phyloP scores from a whole-genome alignment of 345 rosid species.

The Fremontodendron californicum region DNA sequence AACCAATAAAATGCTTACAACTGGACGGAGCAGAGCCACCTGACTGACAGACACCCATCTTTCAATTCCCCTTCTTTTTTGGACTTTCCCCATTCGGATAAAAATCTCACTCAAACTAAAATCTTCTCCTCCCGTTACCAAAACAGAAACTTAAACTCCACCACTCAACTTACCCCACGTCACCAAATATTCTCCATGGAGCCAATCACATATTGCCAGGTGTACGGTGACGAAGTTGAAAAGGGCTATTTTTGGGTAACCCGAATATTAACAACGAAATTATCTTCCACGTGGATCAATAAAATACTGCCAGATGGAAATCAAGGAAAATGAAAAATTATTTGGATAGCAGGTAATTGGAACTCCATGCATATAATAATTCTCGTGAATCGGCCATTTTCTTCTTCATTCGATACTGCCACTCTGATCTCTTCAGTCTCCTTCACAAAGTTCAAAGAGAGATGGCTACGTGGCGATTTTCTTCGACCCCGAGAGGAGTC shows the following conservation, averaged over 20 bases:
- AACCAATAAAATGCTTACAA: neutral
- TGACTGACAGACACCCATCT: neutral
- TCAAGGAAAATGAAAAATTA: too few relatives aligned
- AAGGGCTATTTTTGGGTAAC: neutral
- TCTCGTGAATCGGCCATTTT: constrained; percentile 8
- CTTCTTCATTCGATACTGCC: neutral
- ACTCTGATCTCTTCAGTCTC: neutral
- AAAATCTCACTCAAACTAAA: neutral
- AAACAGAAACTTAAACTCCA: neutral
- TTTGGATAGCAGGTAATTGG: neutral
- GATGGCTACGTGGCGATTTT: constrained; percentile 10
- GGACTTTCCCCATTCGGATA: neutral
- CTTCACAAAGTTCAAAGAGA: neutral
- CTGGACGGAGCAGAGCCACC: neutral
- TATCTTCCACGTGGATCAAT: neutral
- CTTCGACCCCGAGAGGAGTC: neutral
- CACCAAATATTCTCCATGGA: neutral
- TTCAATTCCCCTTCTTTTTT: too few relatives aligned
- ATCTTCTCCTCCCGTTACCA: neutral
- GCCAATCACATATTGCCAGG: neutral
- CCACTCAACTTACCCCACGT: neutral
- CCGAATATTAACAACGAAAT: neutral
- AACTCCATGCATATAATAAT: neutral
- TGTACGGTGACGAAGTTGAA: neutral
- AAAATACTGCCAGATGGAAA: neutral